These are phyloP conservation scores for Brassica juncea DNA, from an alignment of 345 rosid genomes.

Conservation along the genomic window DNA sequence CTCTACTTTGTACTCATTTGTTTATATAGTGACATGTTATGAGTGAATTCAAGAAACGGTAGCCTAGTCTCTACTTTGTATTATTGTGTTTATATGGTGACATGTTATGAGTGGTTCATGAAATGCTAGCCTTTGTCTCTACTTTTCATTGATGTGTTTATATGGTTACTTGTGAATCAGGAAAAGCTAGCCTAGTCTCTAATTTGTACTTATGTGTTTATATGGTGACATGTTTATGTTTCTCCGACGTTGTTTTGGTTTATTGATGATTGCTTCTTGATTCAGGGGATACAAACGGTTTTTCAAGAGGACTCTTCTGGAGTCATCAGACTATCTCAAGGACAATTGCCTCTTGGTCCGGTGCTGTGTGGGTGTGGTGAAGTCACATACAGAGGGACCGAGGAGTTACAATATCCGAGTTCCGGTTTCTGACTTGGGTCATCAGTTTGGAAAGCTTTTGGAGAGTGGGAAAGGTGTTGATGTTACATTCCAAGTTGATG, in stretches of 20 bases:
- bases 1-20: not conserved
- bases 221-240: not conserved
- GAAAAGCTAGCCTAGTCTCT: constrained; percentile 13
- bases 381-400: constrained; percentile 72
- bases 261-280: not conserved
- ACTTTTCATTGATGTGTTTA: too few relatives aligned
- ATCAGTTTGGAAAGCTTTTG: constrained; percentile 60
- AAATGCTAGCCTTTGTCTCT: too few relatives aligned
- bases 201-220: not conserved
- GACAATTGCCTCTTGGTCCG: constrained; percentile 67
- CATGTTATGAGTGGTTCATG: not conserved
- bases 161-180: not conserved
- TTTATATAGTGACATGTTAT: too few relatives aligned
- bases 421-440: constrained; percentile 63
- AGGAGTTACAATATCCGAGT: constrained; percentile 58
- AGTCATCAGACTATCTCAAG: constrained; percentile 71
- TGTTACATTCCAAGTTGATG: constrained; percentile 63
- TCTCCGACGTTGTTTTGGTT: not conserved
- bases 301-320: constrained; percentile 66
- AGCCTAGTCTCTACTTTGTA: too few relatives aligned
- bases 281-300: constrained; percentile 87
- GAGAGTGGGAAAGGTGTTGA: constrained; percentile 60
- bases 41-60: not conserved
- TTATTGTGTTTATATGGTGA: not conserved
- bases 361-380: constrained; percentile 83